phyloP scores from a whole-genome alignment of 257 asterid species.

The Primulina eburnea region DNA sequence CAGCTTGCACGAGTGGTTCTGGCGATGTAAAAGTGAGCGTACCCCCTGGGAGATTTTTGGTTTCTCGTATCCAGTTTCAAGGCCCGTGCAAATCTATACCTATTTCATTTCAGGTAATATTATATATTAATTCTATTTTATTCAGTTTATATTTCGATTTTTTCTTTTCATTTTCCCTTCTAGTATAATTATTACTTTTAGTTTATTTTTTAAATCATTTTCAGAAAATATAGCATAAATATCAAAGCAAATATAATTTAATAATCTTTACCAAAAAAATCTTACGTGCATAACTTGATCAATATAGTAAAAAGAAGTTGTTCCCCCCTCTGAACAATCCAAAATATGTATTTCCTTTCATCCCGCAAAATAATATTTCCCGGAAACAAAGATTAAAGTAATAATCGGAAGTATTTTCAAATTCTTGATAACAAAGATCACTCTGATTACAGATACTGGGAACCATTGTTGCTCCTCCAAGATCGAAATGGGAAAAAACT shows the following conservation, averaged over 20 bases:
- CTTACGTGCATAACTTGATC: no score
- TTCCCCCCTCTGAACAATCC: no score
- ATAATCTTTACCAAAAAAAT: no score
- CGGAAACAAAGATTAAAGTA: no score
- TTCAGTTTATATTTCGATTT: not conserved
- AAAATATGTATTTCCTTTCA: no score
- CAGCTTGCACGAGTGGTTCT: slow-evolving; percentile 25
- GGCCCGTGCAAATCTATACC: slow-evolving; percentile 43
- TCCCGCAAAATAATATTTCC: no score
- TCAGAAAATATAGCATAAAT: no score
- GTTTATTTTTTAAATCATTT: no score
- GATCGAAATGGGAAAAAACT: slow-evolving; percentile 31
- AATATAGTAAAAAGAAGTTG: no score
- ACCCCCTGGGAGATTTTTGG: slow-evolving; percentile 27
- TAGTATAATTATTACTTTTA: no score
- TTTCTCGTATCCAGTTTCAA: slow-evolving; percentile 26
- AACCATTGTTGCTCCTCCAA: slow-evolving; percentile 42
- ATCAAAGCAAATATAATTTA: no score
- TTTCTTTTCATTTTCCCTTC: no score
- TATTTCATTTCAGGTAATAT: slow-evolving; percentile 34
- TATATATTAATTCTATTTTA: not conserved
- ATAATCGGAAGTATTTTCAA: not conserved
- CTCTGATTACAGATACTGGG: slow-evolving; percentile 35
- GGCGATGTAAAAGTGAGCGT: slow-evolving; percentile 18
- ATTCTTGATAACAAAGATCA: not conserved